A percentile compares a stretch with the other conserved stretches of the same genome.
phyloP scores from a whole-genome alignment of 345 rosid genomes.

The Rhizophora mangle region DNA sequence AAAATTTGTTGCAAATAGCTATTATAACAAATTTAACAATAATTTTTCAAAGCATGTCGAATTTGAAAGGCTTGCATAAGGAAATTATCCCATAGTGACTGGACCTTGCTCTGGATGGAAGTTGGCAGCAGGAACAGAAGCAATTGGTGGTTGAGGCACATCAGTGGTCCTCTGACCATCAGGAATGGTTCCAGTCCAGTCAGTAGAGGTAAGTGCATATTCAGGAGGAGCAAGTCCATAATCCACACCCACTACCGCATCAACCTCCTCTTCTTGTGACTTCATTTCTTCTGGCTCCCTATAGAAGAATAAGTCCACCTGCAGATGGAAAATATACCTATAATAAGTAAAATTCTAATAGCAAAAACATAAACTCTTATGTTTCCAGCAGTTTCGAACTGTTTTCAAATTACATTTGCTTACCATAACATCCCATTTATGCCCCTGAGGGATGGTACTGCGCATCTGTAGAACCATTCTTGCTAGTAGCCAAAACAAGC shows the following conservation, averaged over 20 bases:
- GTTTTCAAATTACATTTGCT: not conserved
- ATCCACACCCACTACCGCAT: not conserved
- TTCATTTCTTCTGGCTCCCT: conserved; percentile 30
- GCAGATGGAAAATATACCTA: not conserved
- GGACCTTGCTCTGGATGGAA: not conserved
- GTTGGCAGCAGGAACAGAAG: not conserved
- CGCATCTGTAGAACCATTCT: conserved; percentile 20
- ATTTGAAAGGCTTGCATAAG: not conserved
- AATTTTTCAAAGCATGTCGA: not conserved
- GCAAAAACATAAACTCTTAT: not conserved
- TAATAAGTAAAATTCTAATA: not conserved
- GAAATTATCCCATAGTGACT: not conserved
- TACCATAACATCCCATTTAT: conserved; percentile 38
- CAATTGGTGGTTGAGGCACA: not conserved
- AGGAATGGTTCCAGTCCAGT: not conserved
- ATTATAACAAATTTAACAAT: not conserved
- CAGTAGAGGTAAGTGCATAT: not conserved
- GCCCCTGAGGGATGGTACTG: conserved; percentile 14
- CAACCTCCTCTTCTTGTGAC: not conserved
- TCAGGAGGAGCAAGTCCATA: not conserved
- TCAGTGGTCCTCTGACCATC: not conserved
- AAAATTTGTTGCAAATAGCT: too few relatives aligned
- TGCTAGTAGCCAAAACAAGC: conserved; percentile 19
- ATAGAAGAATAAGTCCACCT: conserved; percentile 30
- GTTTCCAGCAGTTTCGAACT: too few relatives aligned